Percentiles rank a stretch among this genome's conserved stretches.
Conservation (phyloP, 2,329 filamentous ascomycete genomes). For the Fusarium nodosum region DNA sequence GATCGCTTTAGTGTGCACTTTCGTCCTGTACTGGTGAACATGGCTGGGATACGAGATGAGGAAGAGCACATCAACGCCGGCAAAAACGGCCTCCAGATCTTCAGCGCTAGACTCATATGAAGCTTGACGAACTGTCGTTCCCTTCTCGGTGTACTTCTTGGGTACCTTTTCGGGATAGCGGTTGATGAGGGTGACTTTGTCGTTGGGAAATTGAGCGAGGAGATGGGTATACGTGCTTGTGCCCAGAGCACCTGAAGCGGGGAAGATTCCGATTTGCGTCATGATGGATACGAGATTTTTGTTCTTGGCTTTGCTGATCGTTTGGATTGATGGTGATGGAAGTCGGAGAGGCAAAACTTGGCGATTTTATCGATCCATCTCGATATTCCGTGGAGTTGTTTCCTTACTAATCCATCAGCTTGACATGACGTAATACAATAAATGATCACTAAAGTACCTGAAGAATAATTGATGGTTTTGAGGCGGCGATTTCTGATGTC, state of each 20-base stretch:
- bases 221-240: constrained; percentile 38
- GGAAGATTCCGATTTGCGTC: constrained; percentile 40
- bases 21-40: constrained; percentile 29
- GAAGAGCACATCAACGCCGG: constrained; percentile 15
- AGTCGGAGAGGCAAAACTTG: not conserved
- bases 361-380: not conserved
- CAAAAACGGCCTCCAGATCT: constrained; percentile 14
- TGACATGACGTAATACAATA: constrained; percentile 24
- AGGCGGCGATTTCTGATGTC: no score
- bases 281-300: not conserved
- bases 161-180: constrained; percentile 27
- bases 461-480: no score
- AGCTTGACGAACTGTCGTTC: constrained; percentile 15
- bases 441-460: no score
- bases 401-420: constrained; percentile 25
- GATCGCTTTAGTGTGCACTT: constrained; percentile 22
- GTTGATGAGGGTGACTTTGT: constrained; percentile 34
- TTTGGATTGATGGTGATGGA: not conserved
- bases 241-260: constrained; percentile 40
- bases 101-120: constrained; percentile 27
- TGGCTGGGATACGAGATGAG: constrained; percentile 43
- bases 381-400: constrained; percentile 13
- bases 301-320: not conserved
- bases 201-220: constrained; percentile 8
- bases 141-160: constrained; percentile 1